Conservation (phyloP, 306 rosid species). For the Hippophae tibetana region DNA sequence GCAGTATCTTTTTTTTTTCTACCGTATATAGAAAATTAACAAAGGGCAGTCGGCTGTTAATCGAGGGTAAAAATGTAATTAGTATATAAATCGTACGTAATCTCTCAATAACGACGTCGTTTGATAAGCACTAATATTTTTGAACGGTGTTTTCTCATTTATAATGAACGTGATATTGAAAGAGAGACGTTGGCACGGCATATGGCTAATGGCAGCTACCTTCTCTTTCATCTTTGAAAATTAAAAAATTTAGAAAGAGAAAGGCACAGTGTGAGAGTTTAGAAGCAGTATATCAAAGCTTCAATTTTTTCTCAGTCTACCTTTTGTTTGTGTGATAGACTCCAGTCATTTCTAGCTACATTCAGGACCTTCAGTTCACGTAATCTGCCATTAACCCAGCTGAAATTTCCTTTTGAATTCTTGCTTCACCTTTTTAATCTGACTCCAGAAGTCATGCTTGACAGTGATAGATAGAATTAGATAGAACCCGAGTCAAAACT, state of each 20-base stretch:
- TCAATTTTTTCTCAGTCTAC: neutral
- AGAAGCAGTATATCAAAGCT: neutral
- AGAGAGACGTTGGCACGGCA: constrained; percentile 61
- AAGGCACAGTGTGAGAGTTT: constrained; percentile 3
- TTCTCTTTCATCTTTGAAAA: constrained; percentile 26
- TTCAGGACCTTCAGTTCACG: neutral
- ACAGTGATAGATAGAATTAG: constrained; percentile 14
- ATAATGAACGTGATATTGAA: constrained; percentile 1
- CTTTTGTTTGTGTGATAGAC: neutral
- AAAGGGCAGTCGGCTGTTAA: no score
- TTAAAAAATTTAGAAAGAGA: constrained; percentile 21
- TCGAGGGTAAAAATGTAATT: no score
- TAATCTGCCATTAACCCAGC: constrained; percentile 15
- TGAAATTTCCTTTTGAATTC: constrained; percentile 9
- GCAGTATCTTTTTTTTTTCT: no score
- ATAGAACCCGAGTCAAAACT: constrained; percentile 7
- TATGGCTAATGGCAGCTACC: constrained; percentile 26
- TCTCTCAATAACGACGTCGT: constrained; percentile 7
- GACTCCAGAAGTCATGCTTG: constrained; percentile 15
- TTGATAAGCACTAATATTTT: constrained; percentile 28
- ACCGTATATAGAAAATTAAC: no score
- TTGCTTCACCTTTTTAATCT: constrained; percentile 1
- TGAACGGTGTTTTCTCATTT: constrained; percentile 25
- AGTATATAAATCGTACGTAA: neutral
- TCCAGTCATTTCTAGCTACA: constrained; percentile 16